These are phyloP conservation scores for Oryza coarctata DNA, from an alignment of 176 grass and related monocot genomes.

Conservation along the genomic window DNA sequence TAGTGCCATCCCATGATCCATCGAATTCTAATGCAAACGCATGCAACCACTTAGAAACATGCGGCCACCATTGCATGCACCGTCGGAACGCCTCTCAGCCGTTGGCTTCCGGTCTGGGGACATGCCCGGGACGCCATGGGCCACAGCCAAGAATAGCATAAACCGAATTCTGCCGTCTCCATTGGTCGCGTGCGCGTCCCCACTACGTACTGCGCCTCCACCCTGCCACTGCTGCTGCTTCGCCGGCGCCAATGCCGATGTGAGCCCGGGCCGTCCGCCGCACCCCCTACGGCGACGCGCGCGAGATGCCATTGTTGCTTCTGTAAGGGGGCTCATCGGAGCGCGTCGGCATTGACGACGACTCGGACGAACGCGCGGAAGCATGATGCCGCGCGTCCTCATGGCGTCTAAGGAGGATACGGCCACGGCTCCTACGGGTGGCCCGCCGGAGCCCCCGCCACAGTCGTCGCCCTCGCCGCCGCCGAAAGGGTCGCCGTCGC, in stretches of 20 bases:
- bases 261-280: conserved; percentile 12
- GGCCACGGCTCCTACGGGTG: conserved; percentile 19
- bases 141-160: no score
- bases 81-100: no score
- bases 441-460: conserved; percentile 17
- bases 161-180: conserved; percentile 5
- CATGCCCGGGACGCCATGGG: no score
- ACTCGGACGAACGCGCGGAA: conserved; percentile 19
- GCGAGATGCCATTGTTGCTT: conserved; percentile 20
- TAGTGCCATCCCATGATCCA: no score
- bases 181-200: not conserved
- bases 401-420: conserved; percentile 24
- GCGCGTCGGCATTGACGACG: conserved; percentile 28
- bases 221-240: not conserved
- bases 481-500: not conserved
- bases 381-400: conserved; percentile 36
- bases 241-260: not conserved
- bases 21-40: no score
- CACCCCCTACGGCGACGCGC: not conserved
- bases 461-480: conserved; percentile 7
- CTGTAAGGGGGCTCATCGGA: not conserved
- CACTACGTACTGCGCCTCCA: conserved; percentile 15
- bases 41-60: no score
- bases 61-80: no score
- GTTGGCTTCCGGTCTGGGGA: no score